Base-by-base conservation (phyloP, 148 eudicot species). In the Simmondsia chinensis region DNA sequence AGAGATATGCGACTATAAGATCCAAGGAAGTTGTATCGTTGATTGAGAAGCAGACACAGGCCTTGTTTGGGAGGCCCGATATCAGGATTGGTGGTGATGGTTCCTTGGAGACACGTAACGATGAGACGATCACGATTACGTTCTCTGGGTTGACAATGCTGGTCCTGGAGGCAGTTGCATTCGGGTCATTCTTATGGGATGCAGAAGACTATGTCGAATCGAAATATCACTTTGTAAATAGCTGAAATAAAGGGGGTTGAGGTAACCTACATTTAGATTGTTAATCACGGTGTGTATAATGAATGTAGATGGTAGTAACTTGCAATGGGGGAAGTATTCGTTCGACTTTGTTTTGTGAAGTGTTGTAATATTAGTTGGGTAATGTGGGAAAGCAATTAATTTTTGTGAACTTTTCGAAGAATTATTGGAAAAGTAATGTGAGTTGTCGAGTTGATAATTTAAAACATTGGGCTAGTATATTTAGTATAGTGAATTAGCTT, bases 111-210 rank as follows among this genome's bases (percentile, higher is more conserved):
- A 48, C 88, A 0, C 55, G 70, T 2, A 74, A 59, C 38, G 99
- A 86, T 30, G 86, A 76, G 47, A 56, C 64, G 2, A 27, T 79
- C 19, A 52, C 74, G 13, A 37, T 86, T 27, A 50, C 81, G 1
- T 67, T 76, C 46, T 50, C 79, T 3, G 99, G 95, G 9, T 48
- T 86, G 69, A 72, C 77, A 0, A 71, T 79, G 95, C 76, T 91
- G 20, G 74, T 91, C 3, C 35, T 91, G 50, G 99, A 91, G 59
- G 99, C 99, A 3, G 89, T 86, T 40, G 77, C 99, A 35, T 79
- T 91, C 39, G 99, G 99, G 2, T 85, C 99, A 1, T 86, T 91
- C 62, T 55, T 91, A 28, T 91, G 99, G 95, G 99, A 91, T 50
- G 66, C 89, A 3, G 99, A 91, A 72, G 75, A 76, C 26, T 74